These are phyloP conservation scores for Beauveria sp. DNA, from an alignment of 2,329 filamentous ascomycete species.

Conservation along the genomic window DNA sequence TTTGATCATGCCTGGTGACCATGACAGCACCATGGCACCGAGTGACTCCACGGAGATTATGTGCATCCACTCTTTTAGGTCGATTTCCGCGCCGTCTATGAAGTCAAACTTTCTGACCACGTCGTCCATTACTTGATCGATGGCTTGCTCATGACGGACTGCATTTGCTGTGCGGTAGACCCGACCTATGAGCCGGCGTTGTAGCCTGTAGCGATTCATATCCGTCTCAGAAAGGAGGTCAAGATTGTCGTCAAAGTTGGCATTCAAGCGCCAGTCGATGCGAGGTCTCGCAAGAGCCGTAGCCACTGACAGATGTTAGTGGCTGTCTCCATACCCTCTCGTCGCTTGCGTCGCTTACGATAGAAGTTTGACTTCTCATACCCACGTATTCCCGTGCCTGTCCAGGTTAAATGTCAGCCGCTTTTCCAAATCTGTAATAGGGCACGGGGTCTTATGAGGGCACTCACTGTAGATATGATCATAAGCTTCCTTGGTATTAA, in stretches of 20 bases:
- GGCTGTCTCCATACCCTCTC: too few species aligned
- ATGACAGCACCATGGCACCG: conserved; percentile 41
- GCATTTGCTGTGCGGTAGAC: conserved; percentile 38
- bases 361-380: conserved; percentile 48
- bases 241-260: conserved; percentile 35
- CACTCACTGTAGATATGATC: conserved; percentile 39
- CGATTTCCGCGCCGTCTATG: conserved; percentile 32
- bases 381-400: conserved; percentile 37
- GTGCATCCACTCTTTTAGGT: conserved; percentile 50
- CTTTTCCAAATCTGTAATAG: background rate
- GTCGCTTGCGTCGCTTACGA: conserved; percentile 25
- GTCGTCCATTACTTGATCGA: conserved; percentile 33
- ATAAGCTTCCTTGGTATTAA: conserved; percentile 40
- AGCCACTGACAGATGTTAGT: conserved; percentile 28
- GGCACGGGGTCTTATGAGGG: background rate
- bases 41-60: conserved; percentile 46
- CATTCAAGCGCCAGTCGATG: conserved; percentile 30
- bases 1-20: conserved; percentile 42
- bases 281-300: conserved; percentile 36
- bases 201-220: conserved; percentile 37
- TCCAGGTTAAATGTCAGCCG: background rate
- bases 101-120: conserved; percentile 28
- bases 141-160: conserved; percentile 30
- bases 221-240: conserved; percentile 45
- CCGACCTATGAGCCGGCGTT: conserved; percentile 42